phyloP scores from a whole-genome alignment of 768 basidiomycete species.

The Mrakia gelida region DNA sequence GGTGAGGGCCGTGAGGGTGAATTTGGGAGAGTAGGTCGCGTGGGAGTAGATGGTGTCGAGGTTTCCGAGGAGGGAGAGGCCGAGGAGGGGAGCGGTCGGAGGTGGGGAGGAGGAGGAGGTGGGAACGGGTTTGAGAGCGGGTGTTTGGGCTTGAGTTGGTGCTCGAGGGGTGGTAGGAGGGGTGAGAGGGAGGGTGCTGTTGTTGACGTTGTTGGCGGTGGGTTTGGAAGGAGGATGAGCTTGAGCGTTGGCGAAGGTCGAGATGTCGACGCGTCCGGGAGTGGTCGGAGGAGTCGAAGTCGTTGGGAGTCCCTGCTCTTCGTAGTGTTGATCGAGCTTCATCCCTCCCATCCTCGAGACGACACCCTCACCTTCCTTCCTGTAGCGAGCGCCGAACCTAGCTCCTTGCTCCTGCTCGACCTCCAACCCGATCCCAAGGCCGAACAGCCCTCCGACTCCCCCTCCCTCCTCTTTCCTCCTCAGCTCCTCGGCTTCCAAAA shows the following conservation, averaged over 20 bases:
- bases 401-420: neutral
- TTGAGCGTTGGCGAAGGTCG: neutral
- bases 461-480: slow-evolving; percentile 16
- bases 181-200: neutral
- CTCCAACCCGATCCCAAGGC: slow-evolving; percentile 9
- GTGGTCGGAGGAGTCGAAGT: neutral
- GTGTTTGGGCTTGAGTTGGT: neutral
- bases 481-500: slow-evolving; percentile 10
- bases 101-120: neutral
- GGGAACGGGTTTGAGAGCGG: neutral
- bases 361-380: too few species aligned
- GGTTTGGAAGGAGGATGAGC: neutral
- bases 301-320: too few species aligned
- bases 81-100: slow-evolving; percentile 25
- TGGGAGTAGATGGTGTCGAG: slow-evolving; percentile 29
- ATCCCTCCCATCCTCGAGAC: too few species aligned
- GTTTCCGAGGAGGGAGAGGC: slow-evolving; percentile 32
- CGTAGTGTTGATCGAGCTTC: too few species aligned
- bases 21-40: neutral
- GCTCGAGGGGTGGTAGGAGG: neutral
- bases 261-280: neutral
- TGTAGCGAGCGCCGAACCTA: neutral
- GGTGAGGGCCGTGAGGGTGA: slow-evolving; percentile 62
- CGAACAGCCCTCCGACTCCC: neutral
- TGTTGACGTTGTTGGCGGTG: neutral